phyloP scores from a whole-genome alignment of 2,329 filamentous ascomycete genomes.

The Aspergillus oerlinghausenensis region DNA sequence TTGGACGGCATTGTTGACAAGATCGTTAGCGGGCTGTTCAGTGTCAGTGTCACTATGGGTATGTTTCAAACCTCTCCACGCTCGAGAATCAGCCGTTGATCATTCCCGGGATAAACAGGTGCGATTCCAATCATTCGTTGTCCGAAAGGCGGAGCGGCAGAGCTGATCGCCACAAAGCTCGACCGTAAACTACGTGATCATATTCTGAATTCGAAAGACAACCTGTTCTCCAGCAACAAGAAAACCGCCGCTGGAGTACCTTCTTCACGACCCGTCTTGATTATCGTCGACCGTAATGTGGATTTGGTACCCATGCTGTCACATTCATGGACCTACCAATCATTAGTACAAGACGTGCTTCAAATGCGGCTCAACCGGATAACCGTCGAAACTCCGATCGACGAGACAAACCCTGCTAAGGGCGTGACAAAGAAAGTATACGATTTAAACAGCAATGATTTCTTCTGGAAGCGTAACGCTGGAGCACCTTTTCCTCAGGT shows the following conservation, averaged over 20 bases:
- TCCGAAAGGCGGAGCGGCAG: conserved; percentile 85
- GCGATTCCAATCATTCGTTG: conserved; percentile 94
- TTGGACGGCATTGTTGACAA: conserved; percentile 82
- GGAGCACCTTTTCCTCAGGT: conserved; percentile 89
- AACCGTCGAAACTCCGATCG: conserved; percentile 77
- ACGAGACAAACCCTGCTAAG: conserved; percentile 70
- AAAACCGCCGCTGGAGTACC: conserved; percentile 61
- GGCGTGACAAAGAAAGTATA: conserved; percentile 82
- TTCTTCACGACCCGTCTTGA: conserved; percentile 76
- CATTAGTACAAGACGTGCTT: conserved; percentile 72
- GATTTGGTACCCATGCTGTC: conserved; percentile 98
- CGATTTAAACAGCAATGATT: conserved; percentile 83
- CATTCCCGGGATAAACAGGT: conserved; percentile 46
- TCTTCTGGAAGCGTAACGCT: conserved; percentile 95
- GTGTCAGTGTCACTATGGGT: conserved; percentile 98
- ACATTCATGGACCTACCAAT: conserved; percentile 89
- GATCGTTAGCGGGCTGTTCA: conserved; percentile 95
- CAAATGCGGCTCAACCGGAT: conserved; percentile 87
- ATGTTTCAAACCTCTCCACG: conserved; percentile 23
- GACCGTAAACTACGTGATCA: conserved; percentile 95
- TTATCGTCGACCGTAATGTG: conserved; percentile 92
- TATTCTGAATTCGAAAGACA: conserved; percentile 95
- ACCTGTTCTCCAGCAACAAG: conserved; percentile 72
- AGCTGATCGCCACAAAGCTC: conserved; percentile 89
- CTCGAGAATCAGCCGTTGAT: conserved; percentile 4